These are phyloP conservation scores for Amanita rubescens DNA, from an alignment of 768 basidiomycete species.

Conservation along the genomic window DNA sequence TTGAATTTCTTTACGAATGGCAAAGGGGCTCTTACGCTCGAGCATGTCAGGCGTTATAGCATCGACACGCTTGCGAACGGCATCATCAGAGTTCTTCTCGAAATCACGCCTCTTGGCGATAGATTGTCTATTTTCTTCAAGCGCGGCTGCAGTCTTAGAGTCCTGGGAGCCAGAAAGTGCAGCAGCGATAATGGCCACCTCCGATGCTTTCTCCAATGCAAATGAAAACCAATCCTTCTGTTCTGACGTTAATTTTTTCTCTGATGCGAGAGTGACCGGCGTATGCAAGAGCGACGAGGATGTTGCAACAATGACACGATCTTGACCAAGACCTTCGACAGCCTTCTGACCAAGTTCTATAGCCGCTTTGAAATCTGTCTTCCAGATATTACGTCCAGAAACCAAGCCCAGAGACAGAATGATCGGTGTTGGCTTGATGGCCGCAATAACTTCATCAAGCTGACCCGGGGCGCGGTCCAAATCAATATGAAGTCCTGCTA, in stretches of 20 bases:
- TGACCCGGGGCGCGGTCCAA: conserved; percentile 90
- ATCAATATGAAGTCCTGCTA: conserved; percentile 94
- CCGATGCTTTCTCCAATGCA: conserved; percentile 89
- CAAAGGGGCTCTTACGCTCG: conserved; percentile 85
- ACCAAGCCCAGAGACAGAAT: conserved; percentile 90
- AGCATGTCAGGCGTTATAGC: conserved; percentile 83
- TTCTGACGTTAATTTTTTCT: conserved; percentile 82
- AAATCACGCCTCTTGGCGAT: conserved; percentile 94
- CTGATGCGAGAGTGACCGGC: conserved; percentile 89
- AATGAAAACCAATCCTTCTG: conserved; percentile 99
- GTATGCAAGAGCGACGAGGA: conserved; percentile 98
- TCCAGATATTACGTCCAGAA: conserved; percentile 99
- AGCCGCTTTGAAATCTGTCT: conserved; percentile 83
- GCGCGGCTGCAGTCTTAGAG: conserved; percentile 53
- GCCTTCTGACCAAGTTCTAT: conserved; percentile 82
- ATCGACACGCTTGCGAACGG: conserved; percentile 91
- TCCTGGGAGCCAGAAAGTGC: conserved; percentile 83
- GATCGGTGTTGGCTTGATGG: conserved; percentile 76
- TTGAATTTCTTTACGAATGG: conserved; percentile 81
- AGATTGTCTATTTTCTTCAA: conserved; percentile 85
- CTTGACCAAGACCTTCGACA: conserved; percentile 71
- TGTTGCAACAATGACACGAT: conserved; percentile 89
- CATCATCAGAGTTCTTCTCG: conserved; percentile 88
- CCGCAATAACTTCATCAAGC: conserved; percentile 73
- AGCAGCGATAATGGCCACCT: conserved; percentile 84